Evolutionary conservation across 116 monocot species (phyloP), one percentile per base, ranked within the genome.

Genomic region (Posidonia oceanica): DNA sequence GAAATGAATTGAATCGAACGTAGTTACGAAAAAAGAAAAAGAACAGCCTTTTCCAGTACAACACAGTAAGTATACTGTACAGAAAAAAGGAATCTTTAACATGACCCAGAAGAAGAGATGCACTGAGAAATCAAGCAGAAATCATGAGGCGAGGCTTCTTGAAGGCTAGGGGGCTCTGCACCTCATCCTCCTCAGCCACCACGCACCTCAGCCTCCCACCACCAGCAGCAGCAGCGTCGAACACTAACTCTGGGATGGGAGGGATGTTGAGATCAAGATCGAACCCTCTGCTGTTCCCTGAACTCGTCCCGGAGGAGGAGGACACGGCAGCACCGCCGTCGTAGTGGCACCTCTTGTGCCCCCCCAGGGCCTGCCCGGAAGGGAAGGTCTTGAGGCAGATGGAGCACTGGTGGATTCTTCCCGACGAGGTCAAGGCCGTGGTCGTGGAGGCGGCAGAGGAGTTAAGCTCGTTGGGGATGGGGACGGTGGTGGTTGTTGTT

Each of bases 81-180:
- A 4, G 7, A 7, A 12, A 4, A 48, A 12, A 48, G 48, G 8
- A 10, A 29, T 29, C 29, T 29, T 29, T 29, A 29, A 29, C 29
- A 29, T 29, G 29, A 29, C 29, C 29, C 1, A 29, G 29, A 29
- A 29, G 29, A 29, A 29, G 29, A 29, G 29, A 48, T 10, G 8
- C 11, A 48, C 7, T 10, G 48, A 48, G 48, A 48, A 10, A 29
- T 42, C 62, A 76, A 36, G 76, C 59, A 3, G 72, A 71, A 23
- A 84, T 76, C 39, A 81, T 48, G n/a, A 90, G 64, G 3, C 84
- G 74, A 2, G 86, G 84, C 56, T 86, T 88, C 79, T 93, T 89
- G 64, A 86, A 61, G 11, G 84, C 73, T 10, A 81, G 69, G 5
- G 93, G 89, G 73, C 93, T 93, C 59, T 79, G 86, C 53, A 77